These are phyloP conservation scores for Paxillus involutus DNA, from an alignment of 768 basidiomycete species.

Conservation along the genomic window DNA sequence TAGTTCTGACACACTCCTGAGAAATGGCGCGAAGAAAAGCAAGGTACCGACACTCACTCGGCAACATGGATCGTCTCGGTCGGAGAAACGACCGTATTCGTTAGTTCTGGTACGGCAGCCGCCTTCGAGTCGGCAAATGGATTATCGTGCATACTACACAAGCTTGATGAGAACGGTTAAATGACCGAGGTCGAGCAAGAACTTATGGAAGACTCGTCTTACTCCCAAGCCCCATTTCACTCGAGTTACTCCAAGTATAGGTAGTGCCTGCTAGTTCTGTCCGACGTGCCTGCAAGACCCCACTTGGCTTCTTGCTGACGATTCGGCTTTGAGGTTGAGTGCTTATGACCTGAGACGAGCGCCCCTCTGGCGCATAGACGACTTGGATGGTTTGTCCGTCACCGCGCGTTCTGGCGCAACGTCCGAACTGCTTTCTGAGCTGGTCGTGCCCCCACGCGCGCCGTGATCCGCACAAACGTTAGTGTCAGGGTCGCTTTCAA, in stretches of 20 bases:
- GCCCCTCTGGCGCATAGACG: conserved; percentile 25
- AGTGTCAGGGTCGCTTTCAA: conserved; percentile 14
- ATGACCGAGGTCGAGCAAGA: not conserved
- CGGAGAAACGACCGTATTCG: conserved; percentile 18
- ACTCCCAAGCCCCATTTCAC: conserved; percentile 20
- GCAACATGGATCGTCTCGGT: conserved; percentile 29
- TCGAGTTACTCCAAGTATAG: conserved; percentile 31
- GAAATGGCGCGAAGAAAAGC: not conserved
- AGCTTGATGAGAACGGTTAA: not conserved
- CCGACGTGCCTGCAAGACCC: conserved; percentile 23
- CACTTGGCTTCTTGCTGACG: conserved; percentile 27
- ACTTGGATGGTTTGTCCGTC: conserved; percentile 20
- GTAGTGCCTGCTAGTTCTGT: conserved; percentile 31
- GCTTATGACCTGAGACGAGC: conserved; percentile 23
- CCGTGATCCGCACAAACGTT: conserved; percentile 32
- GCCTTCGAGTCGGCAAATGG: conserved; percentile 24
- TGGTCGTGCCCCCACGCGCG: not conserved
- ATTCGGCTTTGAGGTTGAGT: conserved; percentile 18
- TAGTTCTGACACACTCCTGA: conserved; percentile 2
- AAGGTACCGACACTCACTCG: conserved; percentile 21
- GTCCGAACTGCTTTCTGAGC: conserved; percentile 23
- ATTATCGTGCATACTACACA: conserved; percentile 25
- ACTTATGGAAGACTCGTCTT: conserved; percentile 19
- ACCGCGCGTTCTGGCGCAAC: conserved; percentile 16
- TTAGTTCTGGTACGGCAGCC: conserved; percentile 6